Evolutionary conservation across 768 basidiomycete genomes (phyloP), one percentile per base, ranked within the genome.

Genomic region (Dacryopinax spathularia): DNA sequence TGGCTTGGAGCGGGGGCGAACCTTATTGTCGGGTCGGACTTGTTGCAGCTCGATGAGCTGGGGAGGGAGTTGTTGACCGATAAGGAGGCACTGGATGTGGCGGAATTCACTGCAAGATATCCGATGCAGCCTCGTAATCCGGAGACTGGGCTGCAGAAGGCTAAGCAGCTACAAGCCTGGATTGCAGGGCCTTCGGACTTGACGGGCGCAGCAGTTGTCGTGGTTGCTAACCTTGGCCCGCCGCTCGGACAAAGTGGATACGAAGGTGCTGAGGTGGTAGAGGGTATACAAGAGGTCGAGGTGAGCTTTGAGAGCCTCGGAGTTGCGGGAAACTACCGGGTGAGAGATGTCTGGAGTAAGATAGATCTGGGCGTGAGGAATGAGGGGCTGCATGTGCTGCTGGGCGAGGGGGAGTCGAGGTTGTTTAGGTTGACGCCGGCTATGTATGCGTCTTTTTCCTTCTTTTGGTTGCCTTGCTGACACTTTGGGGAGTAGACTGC

Each of bases 1-100:
- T 63, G 62, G 62, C 33, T 63, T 10, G 62, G 43, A 22, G 62
- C 62, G 29, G 62, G 62, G 13, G 62, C 62, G 34, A 63, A 63
- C 33, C 44, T 63, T 2, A 25, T 63, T 3, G 59, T 48, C 12
- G 62, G 62, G 34, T 56, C 43, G 4, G 62, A 63, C 37, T 22
- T 63, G 29, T 27, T 41, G 41, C 43, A 63, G 31, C 33, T 63
- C 13, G 62, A 63, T 44, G 62, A 33, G 1, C 34, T 63, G 25
- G 62, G 62, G 6, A 10, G 34, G 3, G 18, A 29, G 25, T 29
- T 63, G 48, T 31, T 63, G 18, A 48, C 43, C 33, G 44, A 63
- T 27, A 33, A 1, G 33, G 62, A 63, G 25, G 39, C 35, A 29
- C 31, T 63, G 43, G 44, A 43, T 20, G 34, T 63, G n/a, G 62